Evolutionary conservation across 257 asterid species (phyloP), one percentile per base, ranked within the genome.

Genomic region (Orobanche coerulescens): DNA sequence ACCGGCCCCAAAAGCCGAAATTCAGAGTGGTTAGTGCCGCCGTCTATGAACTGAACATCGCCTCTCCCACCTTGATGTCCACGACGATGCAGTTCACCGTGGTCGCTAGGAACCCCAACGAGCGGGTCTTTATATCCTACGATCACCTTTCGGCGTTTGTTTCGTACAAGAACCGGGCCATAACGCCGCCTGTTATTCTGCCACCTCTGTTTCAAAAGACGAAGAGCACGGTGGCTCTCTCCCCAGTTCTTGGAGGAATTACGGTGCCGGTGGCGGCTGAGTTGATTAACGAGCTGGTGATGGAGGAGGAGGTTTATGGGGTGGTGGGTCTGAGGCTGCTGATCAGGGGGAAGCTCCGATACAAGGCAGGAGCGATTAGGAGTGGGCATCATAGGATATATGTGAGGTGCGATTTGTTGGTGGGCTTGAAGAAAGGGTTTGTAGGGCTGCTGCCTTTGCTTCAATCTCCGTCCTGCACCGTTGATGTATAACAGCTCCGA

Each of bases 1-100:
- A 78, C 49, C 84, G 85, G 7, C 90, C 95, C 57, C 75, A 73
- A 48, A 44, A 69, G 15, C 93, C 95, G 1, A 76, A 51, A 56
- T 86, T 84, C 83, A 39, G 62, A 3, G 85, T 86, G 4, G 74
- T 84, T 10, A 70, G 75, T 44, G 82, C 79, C 66, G 83, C 87
- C 77, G 58, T 81, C 0, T 74, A 75, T 46, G 62, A 74, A 4
- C 80, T 84, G 39, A 81, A 84, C 78, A 13, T 66, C 70, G 61
- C 81, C 54, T 39, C 81, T 0, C 79, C 79, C 2, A 79, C 84
- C 5, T 70, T 74, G 67, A 30, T 86, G 13, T 74, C 81, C 64
- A 66, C 79, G 31, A 62, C 69, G 67, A 73, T 81, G 82, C 93
- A 84, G 78, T 79, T 84, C 82, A 74, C 93, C 0, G 68, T 81